Evolutionary conservation across 2,329 filamentous ascomycete species (phyloP).

Genomic region (Mycosphaerella sp.): DNA sequence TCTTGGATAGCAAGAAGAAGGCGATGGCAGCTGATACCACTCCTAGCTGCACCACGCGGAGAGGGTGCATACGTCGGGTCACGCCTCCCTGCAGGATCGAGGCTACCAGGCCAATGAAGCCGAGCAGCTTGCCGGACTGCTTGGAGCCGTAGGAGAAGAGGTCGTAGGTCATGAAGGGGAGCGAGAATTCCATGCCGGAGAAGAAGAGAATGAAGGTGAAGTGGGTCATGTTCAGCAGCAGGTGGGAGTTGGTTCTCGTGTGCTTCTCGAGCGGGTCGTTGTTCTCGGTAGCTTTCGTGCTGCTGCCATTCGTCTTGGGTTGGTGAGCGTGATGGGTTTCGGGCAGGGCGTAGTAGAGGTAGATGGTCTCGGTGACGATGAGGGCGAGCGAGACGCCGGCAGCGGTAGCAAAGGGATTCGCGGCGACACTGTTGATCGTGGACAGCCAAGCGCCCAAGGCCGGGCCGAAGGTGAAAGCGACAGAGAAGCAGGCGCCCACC

Average conservation of each 20-base stretch:
- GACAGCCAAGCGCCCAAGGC: conserved; percentile 83
- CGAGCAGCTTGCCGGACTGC: conserved; percentile 77
- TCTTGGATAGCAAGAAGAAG: conserved; percentile 70
- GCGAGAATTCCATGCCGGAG: conserved; percentile 94
- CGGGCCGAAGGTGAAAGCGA: conserved; percentile 95
- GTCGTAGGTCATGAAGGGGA: conserved; percentile 96
- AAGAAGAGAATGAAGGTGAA: conserved; percentile 93
- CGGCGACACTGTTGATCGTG: conserved; percentile 67
- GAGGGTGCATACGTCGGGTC: conserved; percentile 74
- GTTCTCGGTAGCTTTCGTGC: conserved; percentile 24
- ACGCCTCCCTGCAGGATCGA: conserved; percentile 91
- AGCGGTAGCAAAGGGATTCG: conserved; percentile 90
- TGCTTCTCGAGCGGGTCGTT: conserved; percentile 28
- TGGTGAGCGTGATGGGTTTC: conserved; percentile 62
- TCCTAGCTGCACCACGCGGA: conserved; percentile 72
- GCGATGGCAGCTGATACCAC: conserved; percentile 70
- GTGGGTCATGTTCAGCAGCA: conserved; percentile 76
- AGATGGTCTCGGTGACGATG: conserved; percentile 80
- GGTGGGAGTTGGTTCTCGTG: conserved; percentile 70
- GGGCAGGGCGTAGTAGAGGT: conserved; percentile 76
- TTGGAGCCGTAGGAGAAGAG: conserved; percentile 76
- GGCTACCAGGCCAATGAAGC: conserved; percentile 84
- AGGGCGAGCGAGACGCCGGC: conserved; percentile 80
- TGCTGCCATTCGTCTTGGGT: conserved; percentile 12
- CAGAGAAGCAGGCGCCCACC: conserved; percentile 91